Base-by-base conservation (phyloP, 805 yeast species). In the Metschnikowia vanudenii region DNA sequence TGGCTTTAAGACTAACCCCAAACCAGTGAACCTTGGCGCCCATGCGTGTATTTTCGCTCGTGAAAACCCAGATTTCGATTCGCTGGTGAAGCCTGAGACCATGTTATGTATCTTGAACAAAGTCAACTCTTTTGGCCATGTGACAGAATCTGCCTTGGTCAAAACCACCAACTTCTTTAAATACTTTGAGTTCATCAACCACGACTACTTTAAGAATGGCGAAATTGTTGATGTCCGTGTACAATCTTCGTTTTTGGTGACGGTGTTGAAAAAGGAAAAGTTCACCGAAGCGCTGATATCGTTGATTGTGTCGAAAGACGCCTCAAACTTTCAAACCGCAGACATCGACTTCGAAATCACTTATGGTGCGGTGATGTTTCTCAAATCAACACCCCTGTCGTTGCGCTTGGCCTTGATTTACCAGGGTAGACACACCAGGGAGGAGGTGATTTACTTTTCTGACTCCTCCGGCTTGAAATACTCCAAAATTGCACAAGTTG, bases 401-500 rank as follows among this genome's bases (percentile, higher is more conserved):
- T 46, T 72, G 33, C 65, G 68, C 41, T 14, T 71, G 12, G 46
- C 61, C 16, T 61, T 67, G 31, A 42, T 43, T 37, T 58, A 51
- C 43, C 50, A 62, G 12, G 51, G 49, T 29, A 34, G 46, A 10
- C 33, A 36, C 8, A 20, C 31, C 8, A 49, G 49, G n/a, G 47
- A 42, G 17, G 61, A 76, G 1, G 70, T 74, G 12, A 45, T 80
- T 8, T 78, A 72, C 51, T 60, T 72, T n/a, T 76, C 83, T 4
- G 83, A 81, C 53, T 81, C 87, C 3, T 63, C 78, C 11, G 88
- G 90, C 1, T 61, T 78, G 28, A 70, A 66, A 44, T 83, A 79
- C 59, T 55, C 57, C 0, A 69, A 70, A 37, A 62, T 76, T n/a
- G 57, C 79, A 26, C 73, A 71, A 10, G 62, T 71, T 31, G 36